A percentile compares a stretch with the other conserved stretches of the same genome.
These are phyloP conservation scores for Letharia lupina DNA, from an alignment of 495 filamentous ascomycete genomes.

Conservation along the genomic window DNA sequence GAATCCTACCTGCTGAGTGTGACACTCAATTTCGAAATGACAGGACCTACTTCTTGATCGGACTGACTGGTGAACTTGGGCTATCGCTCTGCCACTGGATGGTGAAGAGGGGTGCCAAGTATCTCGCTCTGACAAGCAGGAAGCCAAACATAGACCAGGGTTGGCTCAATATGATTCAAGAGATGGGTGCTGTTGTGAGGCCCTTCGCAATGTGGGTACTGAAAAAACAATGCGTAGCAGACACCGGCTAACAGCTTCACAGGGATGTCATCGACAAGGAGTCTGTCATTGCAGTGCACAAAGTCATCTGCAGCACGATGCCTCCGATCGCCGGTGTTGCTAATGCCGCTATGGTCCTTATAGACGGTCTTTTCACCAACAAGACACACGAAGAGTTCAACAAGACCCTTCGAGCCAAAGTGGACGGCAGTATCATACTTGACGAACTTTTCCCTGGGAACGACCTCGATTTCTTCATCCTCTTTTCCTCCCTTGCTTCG, in stretches of 20 bases:
- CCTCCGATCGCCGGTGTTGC: constrained; percentile 25
- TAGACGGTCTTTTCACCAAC: constrained; percentile 20
- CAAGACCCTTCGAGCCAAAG: constrained; percentile 23
- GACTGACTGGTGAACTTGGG: constrained; percentile 50
- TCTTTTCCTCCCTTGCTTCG: constrained; percentile 46
- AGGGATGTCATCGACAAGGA: constrained; percentile 9
- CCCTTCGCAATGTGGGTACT: constrained; percentile 3
- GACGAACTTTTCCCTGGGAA: constrained; percentile 19
- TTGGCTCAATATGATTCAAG: constrained; percentile 38
- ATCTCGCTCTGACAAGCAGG: constrained; percentile 50
- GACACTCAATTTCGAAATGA: constrained; percentile 18
- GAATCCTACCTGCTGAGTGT: not conserved
- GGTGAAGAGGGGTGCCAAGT: constrained; percentile 43
- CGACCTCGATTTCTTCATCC: constrained; percentile 54
- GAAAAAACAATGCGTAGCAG: no score
- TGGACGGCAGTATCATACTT: constrained; percentile 28
- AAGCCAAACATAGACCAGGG: constrained; percentile 41
- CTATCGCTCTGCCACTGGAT: constrained; percentile 52
- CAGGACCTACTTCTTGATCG: constrained; percentile 49
- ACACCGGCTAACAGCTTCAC: not conserved
- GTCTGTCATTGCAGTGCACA: not conserved
- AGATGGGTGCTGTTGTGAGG: constrained; percentile 20
- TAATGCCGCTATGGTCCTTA: constrained; percentile 24
- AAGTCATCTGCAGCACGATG: not conserved
- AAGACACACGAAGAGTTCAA: constrained; percentile 17